These are phyloP conservation scores for Monosporascus sp. DNA, from an alignment of 2,329 filamentous ascomycete species.

Conservation along the genomic window DNA sequence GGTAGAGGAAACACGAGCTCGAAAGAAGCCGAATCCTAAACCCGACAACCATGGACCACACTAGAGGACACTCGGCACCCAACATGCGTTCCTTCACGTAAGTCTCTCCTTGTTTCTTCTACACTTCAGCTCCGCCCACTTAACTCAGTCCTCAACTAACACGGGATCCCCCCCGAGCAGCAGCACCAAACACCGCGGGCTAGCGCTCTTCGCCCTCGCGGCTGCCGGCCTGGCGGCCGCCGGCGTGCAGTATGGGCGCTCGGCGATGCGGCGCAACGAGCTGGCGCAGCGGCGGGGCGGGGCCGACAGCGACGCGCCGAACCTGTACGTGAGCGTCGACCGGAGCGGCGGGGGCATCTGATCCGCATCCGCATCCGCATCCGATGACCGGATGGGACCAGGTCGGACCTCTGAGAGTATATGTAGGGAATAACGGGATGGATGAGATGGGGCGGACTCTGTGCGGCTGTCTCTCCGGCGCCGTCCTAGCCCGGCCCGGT, in stretches of 20 bases:
- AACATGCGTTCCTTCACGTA: background rate
- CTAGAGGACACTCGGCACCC: background rate
- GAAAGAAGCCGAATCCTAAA: no score
- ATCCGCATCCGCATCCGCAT: background rate
- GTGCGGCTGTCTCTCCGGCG: no score
- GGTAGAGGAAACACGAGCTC: no score
- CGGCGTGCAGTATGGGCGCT: constrained; percentile 30
- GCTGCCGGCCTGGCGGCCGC: constrained; percentile 24
- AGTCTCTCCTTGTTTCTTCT: background rate
- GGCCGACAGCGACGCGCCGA: constrained; percentile 19
- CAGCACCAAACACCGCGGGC: constrained; percentile 30
- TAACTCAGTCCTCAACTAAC: background rate
- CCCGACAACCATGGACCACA: background rate
- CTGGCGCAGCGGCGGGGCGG: constrained; percentile 32
- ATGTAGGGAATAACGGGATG: no score
- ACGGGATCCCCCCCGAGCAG: no score
- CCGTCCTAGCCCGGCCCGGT: no score
- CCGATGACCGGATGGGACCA: no score
- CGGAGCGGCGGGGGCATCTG: constrained; percentile 38
- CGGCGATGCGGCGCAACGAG: constrained; percentile 36
- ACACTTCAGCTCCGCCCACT: background rate
- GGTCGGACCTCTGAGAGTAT: no score
- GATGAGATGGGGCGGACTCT: no score
- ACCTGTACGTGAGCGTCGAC: constrained; percentile 46
- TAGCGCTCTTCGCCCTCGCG: constrained; percentile 29